Conservation (phyloP, 306 rosid genomes). For the Castanopsis chinensis region DNA sequence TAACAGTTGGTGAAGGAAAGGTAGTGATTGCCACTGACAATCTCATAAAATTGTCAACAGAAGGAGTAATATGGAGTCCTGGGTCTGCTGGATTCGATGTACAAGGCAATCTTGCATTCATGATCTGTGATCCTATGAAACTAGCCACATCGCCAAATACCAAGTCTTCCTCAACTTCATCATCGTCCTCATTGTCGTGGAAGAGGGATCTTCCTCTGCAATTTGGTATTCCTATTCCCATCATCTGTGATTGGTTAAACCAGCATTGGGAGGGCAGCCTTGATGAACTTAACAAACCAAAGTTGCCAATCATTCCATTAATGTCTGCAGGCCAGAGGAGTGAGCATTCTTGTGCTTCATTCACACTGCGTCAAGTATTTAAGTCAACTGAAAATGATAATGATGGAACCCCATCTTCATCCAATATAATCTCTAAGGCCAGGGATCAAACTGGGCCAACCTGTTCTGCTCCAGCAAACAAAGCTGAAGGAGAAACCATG, state of each 20-base stretch:
- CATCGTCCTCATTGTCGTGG: slow-evolving; percentile 75
- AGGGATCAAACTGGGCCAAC: slow-evolving; percentile 57
- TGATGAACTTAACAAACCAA: slow-evolving; percentile 95
- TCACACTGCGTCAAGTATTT: slow-evolving; percentile 75
- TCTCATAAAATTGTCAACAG: slow-evolving; percentile 87
- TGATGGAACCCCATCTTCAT: slow-evolving; percentile 76
- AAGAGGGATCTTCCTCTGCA: slow-evolving; percentile 87
- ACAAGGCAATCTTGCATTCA: slow-evolving; percentile 93
- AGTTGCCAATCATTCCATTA: slow-evolving; percentile 78
- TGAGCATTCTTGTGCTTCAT: slow-evolving; percentile 90
- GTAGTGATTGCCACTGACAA: slow-evolving; percentile 96
- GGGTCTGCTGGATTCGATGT: slow-evolving; percentile 96
- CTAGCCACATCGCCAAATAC: slow-evolving; percentile 89
- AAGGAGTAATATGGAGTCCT: slow-evolving; percentile 77
- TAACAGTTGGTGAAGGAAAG: slow-evolving; percentile 86
- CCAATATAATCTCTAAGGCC: slow-evolving; percentile 49
- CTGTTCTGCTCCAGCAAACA: slow-evolving; percentile 47
- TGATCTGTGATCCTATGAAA: slow-evolving; percentile 99
- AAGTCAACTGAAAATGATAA: slow-evolving; percentile 65
- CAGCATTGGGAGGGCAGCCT: slow-evolving; percentile 99
- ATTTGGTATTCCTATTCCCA: slow-evolving; percentile 89
- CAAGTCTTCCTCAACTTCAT: slow-evolving; percentile 78
- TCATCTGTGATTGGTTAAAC: slow-evolving; percentile 92
- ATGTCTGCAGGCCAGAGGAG: slow-evolving; percentile 85
- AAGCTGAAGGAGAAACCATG: slow-evolving; percentile 56